Evolutionary conservation across 2,329 filamentous ascomycete genomes (phyloP).

Genomic region (Fusarium tjaetaba): DNA sequence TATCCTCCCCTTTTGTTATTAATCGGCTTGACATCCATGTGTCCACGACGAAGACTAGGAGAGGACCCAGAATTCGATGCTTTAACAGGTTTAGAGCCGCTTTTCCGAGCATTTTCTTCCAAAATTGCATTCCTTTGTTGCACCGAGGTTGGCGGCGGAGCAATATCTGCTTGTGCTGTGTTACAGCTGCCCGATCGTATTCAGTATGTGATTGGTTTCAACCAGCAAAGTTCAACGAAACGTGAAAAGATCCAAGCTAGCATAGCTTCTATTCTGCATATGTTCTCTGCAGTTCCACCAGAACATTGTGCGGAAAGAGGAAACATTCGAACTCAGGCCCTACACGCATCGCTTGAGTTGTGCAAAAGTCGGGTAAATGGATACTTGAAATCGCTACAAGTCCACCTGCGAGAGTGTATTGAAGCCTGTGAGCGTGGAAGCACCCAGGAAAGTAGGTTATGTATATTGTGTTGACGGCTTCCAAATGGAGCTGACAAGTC

Average conservation of each 20-base stretch:
- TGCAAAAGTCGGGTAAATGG: neutral
- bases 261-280: neutral
- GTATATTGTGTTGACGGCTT: too few species aligned
- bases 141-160: neutral
- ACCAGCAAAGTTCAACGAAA: neutral
- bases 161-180: neutral
- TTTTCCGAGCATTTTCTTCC: neutral
- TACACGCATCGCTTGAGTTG: neutral
- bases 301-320: neutral
- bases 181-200: neutral
- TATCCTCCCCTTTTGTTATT: neutral
- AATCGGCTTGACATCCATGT: neutral
- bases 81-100: neutral
- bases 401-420: neutral
- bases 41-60: neutral
- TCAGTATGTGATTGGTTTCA: neutral
- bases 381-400: neutral
- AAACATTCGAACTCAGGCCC: neutral
- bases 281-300: neutral
- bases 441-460: neutral
- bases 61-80: neutral
- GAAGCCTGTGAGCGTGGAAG: neutral
- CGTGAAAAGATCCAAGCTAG: neutral
- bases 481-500: neutral
- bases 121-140: neutral